Evolutionary conservation across 352 stramenopile genomes (phyloP).

Genomic region (Pythium sp.): DNA sequence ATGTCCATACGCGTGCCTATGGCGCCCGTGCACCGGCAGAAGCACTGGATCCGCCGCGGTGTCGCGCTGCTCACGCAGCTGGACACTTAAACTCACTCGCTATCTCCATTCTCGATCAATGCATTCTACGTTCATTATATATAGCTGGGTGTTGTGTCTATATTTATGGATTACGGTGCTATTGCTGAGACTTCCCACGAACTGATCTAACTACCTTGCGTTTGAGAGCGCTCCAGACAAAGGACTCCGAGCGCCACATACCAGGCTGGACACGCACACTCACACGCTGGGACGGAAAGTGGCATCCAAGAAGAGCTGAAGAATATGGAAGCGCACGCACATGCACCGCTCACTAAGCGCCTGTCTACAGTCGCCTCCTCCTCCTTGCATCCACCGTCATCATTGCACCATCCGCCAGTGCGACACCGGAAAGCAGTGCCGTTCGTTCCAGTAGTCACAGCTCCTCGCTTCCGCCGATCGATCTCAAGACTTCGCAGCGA

Average conservation of each 20-base stretch:
- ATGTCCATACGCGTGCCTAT: slow-evolving; percentile 94
- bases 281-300: background rate
- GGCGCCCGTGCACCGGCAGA: slow-evolving; percentile 79
- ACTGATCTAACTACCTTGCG: background rate
- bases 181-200: background rate
- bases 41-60: slow-evolving; percentile 94
- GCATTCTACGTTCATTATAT: background rate
- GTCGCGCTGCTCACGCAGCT: slow-evolving; percentile 93
- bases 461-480: slow-evolving; percentile 15
- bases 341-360: background rate
- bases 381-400: background rate
- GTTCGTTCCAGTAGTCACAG: background rate
- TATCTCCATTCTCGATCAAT: background rate
- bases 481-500: slow-evolving; percentile 19
- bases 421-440: slow-evolving; percentile 6
- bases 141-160: background rate
- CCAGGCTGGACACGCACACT: background rate
- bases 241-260: background rate
- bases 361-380: background rate
- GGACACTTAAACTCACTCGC: slow-evolving; percentile 53
- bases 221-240: background rate
- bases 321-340: background rate
- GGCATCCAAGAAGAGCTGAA: background rate
- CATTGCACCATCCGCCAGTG: background rate
- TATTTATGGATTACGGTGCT: background rate